phyloP scores from a whole-genome alignment of 805 yeast species.

The Candida piceae region DNA sequence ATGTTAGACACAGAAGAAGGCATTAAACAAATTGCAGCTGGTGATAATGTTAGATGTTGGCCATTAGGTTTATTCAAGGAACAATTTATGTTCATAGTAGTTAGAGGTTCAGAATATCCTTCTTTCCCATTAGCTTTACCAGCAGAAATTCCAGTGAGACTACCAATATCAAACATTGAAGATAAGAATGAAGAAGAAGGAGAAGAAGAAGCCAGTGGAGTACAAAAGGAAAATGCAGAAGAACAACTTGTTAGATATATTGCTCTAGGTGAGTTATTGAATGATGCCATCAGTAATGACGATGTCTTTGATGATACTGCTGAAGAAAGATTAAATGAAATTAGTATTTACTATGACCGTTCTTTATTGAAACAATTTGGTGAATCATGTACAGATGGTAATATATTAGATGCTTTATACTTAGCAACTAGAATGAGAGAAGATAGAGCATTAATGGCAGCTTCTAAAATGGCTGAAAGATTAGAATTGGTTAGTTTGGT shows the following conservation, averaged over 20 bases:
- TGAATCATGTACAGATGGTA: constrained; percentile 62
- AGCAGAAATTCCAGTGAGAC: constrained; percentile 62
- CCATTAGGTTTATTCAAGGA: constrained; percentile 77
- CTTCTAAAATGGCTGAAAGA: constrained; percentile 78
- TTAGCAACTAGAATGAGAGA: constrained; percentile 65
- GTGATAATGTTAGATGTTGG: constrained; percentile 71
- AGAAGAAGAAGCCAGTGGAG: constrained; percentile 24
- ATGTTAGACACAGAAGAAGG: constrained; percentile 56
- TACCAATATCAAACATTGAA: constrained; percentile 49
- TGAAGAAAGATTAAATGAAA: constrained; percentile 44
- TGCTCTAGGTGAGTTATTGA: constrained; percentile 55
- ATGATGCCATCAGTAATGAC: constrained; percentile 45
- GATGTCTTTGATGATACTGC: constrained; percentile 33
- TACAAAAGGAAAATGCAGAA: constrained; percentile 41
- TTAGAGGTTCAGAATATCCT: constrained; percentile 71
- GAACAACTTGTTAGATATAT: constrained; percentile 59
- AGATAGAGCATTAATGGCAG: constrained; percentile 79
- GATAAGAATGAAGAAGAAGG: constrained; percentile 46
- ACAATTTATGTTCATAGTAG: constrained; percentile 65
- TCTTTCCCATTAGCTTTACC: constrained; percentile 82
- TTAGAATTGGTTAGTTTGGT: constrained; percentile 49
- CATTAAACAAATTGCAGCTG: constrained; percentile 47
- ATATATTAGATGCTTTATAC: constrained; percentile 61
- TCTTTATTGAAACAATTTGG: constrained; percentile 74
- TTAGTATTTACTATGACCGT: constrained; percentile 64